phyloP scores from a whole-genome alignment of 257 asterid genomes.

The Penstemon newberryi region DNA sequence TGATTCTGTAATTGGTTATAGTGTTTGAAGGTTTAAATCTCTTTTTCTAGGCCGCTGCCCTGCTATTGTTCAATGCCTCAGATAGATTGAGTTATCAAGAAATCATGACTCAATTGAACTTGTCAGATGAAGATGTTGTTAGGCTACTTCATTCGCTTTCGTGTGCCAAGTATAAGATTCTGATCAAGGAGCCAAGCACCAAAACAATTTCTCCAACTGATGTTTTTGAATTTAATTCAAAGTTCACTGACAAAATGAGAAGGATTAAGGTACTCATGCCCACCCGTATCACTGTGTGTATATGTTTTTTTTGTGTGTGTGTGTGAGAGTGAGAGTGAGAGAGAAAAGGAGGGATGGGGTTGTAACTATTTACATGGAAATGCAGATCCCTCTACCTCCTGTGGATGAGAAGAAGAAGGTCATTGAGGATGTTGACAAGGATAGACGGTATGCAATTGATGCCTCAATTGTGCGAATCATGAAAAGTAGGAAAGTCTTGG shows the following conservation, averaged over 20 bases:
- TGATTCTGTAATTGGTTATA: background rate
- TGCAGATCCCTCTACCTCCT: constrained; percentile 94
- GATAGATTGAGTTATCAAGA: constrained; percentile 89
- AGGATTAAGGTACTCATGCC: constrained; percentile 72
- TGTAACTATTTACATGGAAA: constrained; percentile 24
- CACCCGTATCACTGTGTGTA: background rate
- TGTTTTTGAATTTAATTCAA: constrained; percentile 82
- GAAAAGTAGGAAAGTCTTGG: constrained; percentile 95
- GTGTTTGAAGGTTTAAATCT: constrained; percentile 16
- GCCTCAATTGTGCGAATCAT: constrained; percentile 98
- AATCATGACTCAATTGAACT: constrained; percentile 82
- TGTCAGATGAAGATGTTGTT: constrained; percentile 89
- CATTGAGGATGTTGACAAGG: constrained; percentile 97
- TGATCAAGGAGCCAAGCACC: constrained; percentile 86
- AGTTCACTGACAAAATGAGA: constrained; percentile 94
- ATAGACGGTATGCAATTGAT: constrained; percentile 93
- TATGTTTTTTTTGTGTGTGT: background rate
- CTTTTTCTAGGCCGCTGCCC: constrained; percentile 72
- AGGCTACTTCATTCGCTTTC: constrained; percentile 95
- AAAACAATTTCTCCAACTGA: constrained; percentile 80
- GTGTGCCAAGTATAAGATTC: constrained; percentile 94
- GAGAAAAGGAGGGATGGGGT: constrained; percentile 1
- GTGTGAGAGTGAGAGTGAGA: background rate
- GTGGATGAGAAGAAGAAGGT: constrained; percentile 98
- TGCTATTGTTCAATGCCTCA: constrained; percentile 83